Percentiles rank a stretch among this genome's conserved stretches.
phyloP scores from a whole-genome alignment of 495 filamentous ascomycete genomes.

The Xylaria bambusicola region DNA sequence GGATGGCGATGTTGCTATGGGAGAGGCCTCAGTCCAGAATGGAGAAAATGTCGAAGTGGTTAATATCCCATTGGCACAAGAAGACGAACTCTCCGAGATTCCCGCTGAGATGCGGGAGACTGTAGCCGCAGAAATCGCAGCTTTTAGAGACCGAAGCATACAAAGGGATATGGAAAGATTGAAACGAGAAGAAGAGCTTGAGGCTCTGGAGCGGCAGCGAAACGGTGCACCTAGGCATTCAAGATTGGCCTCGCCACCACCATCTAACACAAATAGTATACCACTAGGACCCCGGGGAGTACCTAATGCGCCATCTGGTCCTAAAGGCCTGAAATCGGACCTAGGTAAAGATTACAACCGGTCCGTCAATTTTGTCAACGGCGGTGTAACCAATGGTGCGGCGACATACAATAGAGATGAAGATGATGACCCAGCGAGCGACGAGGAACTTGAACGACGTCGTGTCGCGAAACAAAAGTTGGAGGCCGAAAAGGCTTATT shows the following conservation, averaged over 20 bases:
- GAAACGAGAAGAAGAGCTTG: slow-evolving; percentile 85
- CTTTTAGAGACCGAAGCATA: slow-evolving; percentile 89
- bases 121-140: slow-evolving; percentile 89
- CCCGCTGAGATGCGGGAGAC: slow-evolving; percentile 96
- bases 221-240: slow-evolving; percentile 64
- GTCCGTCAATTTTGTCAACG: slow-evolving; percentile 81
- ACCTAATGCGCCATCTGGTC: slow-evolving; percentile 78
- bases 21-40: slow-evolving; percentile 57
- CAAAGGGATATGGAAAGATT: slow-evolving; percentile 85
- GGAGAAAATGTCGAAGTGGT: slow-evolving; percentile 77
- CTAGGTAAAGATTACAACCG: slow-evolving; percentile 47
- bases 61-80: slow-evolving; percentile 83
- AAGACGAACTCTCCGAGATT: slow-evolving; percentile 95
- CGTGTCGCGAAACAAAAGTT: slow-evolving; percentile 68
- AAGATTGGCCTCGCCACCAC: slow-evolving; percentile 69
- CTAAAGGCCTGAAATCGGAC: slow-evolving; percentile 67
- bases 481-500: slow-evolving; percentile 78
- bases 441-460: slow-evolving; percentile 79
- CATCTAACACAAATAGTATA: slow-evolving; percentile 76
- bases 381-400: slow-evolving; percentile 63
- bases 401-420: slow-evolving; percentile 66
- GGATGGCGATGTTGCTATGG: slow-evolving; percentile 74
- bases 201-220: slow-evolving; percentile 78
- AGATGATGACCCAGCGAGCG: slow-evolving; percentile 85
- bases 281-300: slow-evolving; percentile 82